phyloP scores from a whole-genome alignment of 169 alveolate genomes.

The Plasmodium vinckei region DNA sequence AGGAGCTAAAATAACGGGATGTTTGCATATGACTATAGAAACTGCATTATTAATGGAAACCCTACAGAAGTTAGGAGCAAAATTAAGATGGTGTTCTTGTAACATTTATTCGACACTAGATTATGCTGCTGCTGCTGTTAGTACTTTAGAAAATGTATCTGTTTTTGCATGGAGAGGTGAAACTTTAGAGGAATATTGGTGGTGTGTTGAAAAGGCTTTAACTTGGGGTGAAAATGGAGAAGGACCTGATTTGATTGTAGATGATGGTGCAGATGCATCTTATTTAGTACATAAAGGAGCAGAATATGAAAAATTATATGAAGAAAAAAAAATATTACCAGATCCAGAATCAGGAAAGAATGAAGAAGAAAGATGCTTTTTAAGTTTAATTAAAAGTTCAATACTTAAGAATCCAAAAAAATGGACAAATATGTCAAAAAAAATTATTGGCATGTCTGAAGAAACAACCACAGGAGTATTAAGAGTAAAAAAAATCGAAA shows the following conservation, averaged over 20 bases:
- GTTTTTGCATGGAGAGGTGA: conserved; percentile 98
- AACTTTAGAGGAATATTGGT: conserved; percentile 97
- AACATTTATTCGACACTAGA: conserved; percentile 98
- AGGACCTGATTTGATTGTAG: conserved; percentile 97
- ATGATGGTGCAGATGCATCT: conserved; percentile 99
- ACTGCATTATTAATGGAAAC: conserved; percentile 92
- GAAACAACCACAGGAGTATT: conserved; percentile 99
- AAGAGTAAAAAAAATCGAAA: conserved; percentile 93
- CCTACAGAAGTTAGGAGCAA: conserved; percentile 94
- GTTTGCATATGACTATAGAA: conserved; percentile 97
- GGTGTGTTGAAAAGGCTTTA: conserved; percentile 95
- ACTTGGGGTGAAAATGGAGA: conserved; percentile 94
- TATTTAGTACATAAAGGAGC: conserved; percentile 94
- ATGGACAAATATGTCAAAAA: conserved; percentile 93
- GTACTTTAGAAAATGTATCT: conserved; percentile 90
- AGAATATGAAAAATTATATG: conserved; percentile 86
- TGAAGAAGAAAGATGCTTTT: conserved; percentile 82
- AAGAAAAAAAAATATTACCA: conserved; percentile 74
- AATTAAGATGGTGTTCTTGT: conserved; percentile 98
- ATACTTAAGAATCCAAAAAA: conserved; percentile 89
- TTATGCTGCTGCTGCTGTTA: conserved; percentile 97
- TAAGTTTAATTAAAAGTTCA: conserved; percentile 89
- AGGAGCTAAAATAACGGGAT: conserved; percentile 97
- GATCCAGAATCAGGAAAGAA: conserved; percentile 81
- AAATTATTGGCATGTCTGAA: conserved; percentile 96